Conservation (phyloP, 2,329 filamentous ascomycete genomes). For the Taxawa tesnikishii region DNA sequence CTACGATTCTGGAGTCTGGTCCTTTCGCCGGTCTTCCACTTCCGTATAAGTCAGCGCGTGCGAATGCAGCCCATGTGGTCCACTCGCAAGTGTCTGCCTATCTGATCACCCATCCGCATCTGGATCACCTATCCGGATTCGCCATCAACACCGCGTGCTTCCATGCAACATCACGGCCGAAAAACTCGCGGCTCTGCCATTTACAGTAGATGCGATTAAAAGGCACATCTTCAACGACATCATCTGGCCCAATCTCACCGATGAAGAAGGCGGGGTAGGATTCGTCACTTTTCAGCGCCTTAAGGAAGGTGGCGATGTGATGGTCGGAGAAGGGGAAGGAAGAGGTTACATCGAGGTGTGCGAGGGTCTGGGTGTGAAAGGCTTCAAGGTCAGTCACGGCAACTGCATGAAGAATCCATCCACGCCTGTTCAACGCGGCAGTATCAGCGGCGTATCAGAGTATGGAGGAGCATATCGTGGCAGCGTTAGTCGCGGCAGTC, state of each 20-base stretch:
- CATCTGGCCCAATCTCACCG: constrained; percentile 94
- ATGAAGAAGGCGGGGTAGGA: constrained; percentile 90
- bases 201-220: constrained; percentile 86
- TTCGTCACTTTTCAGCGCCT: constrained; percentile 83
- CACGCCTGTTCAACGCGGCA: constrained; percentile 28
- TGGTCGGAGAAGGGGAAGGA: constrained; percentile 66
- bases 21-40: constrained; percentile 73
- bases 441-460: constrained; percentile 26
- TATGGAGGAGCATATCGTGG: background rate
- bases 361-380: constrained; percentile 79
- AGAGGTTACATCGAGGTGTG: constrained; percentile 80
- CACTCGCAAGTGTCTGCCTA: constrained; percentile 73
- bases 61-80: constrained; percentile 73
- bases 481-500: no score
- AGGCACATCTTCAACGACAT: constrained; percentile 94
- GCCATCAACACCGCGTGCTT: constrained; percentile 87
- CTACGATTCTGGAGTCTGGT: constrained; percentile 47
- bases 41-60: constrained; percentile 50
- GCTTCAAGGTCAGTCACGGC: constrained; percentile 80
- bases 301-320: constrained; percentile 76
- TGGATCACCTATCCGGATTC: constrained; percentile 86
- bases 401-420: constrained; percentile 59
- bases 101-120: constrained; percentile 91
- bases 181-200: constrained; percentile 73
- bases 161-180: constrained; percentile 63